Base-by-base conservation (phyloP, 2,329 filamentous ascomycete genomes). In the Elsinoe fawcettii region DNA sequence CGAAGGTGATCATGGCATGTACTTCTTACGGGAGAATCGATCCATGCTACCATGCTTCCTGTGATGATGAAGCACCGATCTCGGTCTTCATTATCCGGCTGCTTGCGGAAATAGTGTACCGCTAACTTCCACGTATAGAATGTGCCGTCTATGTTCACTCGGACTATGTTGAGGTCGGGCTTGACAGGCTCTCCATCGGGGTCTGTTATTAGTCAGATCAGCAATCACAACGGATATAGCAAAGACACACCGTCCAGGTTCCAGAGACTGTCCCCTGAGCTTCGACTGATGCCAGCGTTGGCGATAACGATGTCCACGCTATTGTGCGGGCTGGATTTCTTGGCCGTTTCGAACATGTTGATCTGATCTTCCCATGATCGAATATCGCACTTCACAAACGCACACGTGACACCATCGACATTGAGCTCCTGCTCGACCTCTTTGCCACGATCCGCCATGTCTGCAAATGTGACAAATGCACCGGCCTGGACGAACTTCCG, bases 61-160 rank as follows among this genome's bases (percentile, higher is more conserved):
- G 73, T 77, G 20, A 80, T 73, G 49, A 80, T 75, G 36, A 80
- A 72, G 57, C 75, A 76, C 1, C 77, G 70, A 58, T 79, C 75
- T 5, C 71, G 65, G 0, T 71, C 68, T 0, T 68, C 63, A 0
- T 60, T 66, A 14, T 71, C 69, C 0, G 73, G 71, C 46, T 66
- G 65, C 32, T 60, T 55, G 2, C 61, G 30, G 16, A 67, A 61
- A 64, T 57, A 73, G 66, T 16, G 71, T 66, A 55, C 43, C 3
- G 61, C 56, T 5, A 65, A 59, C 16, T 63, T 62, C 7, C 53
- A 57, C 2, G 61, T 63, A 30, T 61, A 65, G 14, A 65, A 30
- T 2, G 54, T 57, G 6, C 63, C 60, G 18, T 58, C 51, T 14
- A 63, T 39, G 43, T 62, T 62, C 5, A 61, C 57, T 12, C 61